A percentile compares a stretch with the other conserved stretches of the same genome.
phyloP scores from a whole-genome alignment of 345 rosid genomes.

The Reutealis trisperma region DNA sequence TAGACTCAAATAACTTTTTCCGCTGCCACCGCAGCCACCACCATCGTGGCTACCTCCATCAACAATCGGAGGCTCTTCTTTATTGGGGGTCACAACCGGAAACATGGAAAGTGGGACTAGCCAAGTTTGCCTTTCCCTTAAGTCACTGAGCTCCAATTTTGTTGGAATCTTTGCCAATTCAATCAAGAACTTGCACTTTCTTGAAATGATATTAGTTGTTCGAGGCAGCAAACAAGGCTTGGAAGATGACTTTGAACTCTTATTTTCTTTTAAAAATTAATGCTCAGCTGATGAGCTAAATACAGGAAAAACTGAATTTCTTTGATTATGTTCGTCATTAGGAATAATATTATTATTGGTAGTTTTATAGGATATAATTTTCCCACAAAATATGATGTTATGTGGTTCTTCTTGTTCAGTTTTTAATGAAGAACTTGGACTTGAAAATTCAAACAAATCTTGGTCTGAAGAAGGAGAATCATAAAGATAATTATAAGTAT shows the following conservation, averaged over 20 bases:
- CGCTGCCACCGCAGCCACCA: no score
- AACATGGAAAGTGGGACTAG: slow-evolving; percentile 33
- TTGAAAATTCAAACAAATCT: not conserved
- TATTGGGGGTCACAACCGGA: not conserved
- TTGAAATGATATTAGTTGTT: not conserved
- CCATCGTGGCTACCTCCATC: not conserved
- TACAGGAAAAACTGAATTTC: no score
- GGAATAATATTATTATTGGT: not conserved
- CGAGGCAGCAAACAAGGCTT: not conserved
- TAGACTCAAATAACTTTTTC: no score
- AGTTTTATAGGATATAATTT: not conserved
- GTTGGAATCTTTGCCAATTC: slow-evolving; percentile 31
- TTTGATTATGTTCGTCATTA: no score
- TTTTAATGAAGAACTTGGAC: not conserved
- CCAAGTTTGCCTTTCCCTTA: slow-evolving; percentile 45
- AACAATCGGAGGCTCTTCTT: not conserved
- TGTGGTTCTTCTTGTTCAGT: not conserved
- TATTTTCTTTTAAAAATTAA: not conserved
- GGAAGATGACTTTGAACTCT: not conserved
- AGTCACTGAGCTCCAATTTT: slow-evolving; percentile 44
- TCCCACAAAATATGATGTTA: slow-evolving; percentile 9
- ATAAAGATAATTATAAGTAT: no score
- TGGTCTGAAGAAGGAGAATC: not conserved
- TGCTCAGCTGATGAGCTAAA: not conserved
- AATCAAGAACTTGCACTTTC: not conserved